Evolutionary conservation across 139 green algal species (phyloP).

Genomic region (Chlorella ohadii): DNA sequence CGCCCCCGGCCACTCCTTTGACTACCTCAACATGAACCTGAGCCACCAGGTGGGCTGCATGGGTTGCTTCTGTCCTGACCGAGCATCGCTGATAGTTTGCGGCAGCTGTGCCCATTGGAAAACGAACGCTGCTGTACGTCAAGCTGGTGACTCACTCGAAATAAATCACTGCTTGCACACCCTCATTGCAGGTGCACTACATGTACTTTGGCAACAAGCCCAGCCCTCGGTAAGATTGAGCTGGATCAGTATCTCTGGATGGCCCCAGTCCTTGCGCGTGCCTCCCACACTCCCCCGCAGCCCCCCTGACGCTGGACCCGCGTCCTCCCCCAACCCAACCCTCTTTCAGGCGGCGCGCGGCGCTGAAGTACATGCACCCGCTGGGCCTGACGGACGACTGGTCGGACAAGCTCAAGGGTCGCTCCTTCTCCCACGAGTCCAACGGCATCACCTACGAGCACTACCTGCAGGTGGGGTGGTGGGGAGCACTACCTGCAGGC

Average conservation of each 20-base stretch:
- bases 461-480: constrained; percentile 78
- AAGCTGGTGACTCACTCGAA: too few species aligned
- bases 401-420: constrained; percentile 84
- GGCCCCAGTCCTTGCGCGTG: too few species aligned
- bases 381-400: constrained; percentile 83
- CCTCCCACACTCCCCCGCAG: too few species aligned
- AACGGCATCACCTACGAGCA: constrained; percentile 88
- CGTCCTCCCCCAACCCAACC: not conserved
- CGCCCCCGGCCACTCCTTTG: constrained; percentile 85
- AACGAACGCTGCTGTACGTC: too few species aligned
- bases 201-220: constrained; percentile 84
- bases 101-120: too few species aligned
- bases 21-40: constrained; percentile 89
- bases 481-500: too few species aligned
- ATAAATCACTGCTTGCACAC: too few species aligned
- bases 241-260: not conserved
- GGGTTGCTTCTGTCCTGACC: too few species aligned
- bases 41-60: constrained; percentile 60
- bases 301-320: too few species aligned
- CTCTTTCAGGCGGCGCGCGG: constrained; percentile 12
- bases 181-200: constrained; percentile 38
- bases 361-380: constrained; percentile 76
- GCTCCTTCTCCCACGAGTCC: constrained; percentile 71
- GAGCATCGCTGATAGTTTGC: too few species aligned
- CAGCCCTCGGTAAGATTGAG: constrained; percentile 41